These are phyloP conservation scores for Naganishia kalamii DNA, from an alignment of 768 basidiomycete genomes.

Conservation along the genomic window DNA sequence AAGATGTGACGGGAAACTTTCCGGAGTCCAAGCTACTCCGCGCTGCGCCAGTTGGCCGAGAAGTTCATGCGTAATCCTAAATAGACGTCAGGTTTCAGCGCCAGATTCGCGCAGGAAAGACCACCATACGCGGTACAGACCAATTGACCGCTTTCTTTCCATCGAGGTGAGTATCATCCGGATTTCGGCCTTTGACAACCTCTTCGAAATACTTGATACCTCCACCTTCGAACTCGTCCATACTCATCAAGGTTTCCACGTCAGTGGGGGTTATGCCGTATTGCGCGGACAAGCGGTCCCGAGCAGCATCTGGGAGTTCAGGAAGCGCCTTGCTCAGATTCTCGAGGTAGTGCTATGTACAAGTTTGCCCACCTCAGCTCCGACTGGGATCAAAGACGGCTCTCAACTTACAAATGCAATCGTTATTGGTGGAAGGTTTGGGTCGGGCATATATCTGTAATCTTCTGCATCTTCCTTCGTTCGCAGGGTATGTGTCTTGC, in stretches of 20 bases:
- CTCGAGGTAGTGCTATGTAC: slow-evolving; percentile 60
- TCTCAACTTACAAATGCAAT: slow-evolving; percentile 37
- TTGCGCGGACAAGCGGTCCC: slow-evolving; percentile 53
- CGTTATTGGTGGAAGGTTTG: slow-evolving; percentile 71
- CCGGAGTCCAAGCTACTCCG: slow-evolving; percentile 56
- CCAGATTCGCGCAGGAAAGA: background rate
- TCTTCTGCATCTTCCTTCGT: slow-evolving; percentile 92
- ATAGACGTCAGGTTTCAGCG: slow-evolving; percentile 47
- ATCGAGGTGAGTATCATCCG: slow-evolving; percentile 40
- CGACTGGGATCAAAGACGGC: no score
- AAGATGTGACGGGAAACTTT: slow-evolving; percentile 58
- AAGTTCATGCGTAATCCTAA: slow-evolving; percentile 67
- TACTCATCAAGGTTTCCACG: slow-evolving; percentile 64
- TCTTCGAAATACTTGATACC: slow-evolving; percentile 77
- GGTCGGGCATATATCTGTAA: slow-evolving; percentile 95
- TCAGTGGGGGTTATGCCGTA: slow-evolving; percentile 61
- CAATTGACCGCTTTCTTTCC: slow-evolving; percentile 76
- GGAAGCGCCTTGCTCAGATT: slow-evolving; percentile 58
- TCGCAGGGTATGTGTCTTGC: slow-evolving; percentile 73
- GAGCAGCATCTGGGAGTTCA: slow-evolving; percentile 65
- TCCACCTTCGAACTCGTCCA: slow-evolving; percentile 58
- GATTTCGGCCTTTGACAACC: slow-evolving; percentile 52
- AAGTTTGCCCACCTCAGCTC: no score
- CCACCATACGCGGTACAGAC: slow-evolving; percentile 50
- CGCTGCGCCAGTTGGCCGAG: slow-evolving; percentile 67